Base-by-base conservation (phyloP, 768 basidiomycete species). In the Pleurotus giganteus region DNA sequence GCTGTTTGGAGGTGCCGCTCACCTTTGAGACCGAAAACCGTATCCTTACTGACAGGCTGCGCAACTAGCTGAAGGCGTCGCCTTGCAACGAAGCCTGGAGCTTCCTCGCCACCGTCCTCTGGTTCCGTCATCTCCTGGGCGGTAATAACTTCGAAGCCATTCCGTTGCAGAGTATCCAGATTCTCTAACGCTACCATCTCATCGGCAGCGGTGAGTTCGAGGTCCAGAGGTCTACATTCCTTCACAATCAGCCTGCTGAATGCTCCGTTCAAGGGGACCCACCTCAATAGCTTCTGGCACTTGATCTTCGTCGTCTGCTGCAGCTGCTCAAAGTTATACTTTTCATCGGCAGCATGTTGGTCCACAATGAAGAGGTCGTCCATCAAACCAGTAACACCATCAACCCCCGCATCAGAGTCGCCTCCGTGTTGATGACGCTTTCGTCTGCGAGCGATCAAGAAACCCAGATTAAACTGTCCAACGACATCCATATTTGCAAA, bases 291-390 rank as follows among this genome's bases (percentile, higher is more conserved):
- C 57, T 75, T 84, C 63, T 98, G 96, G 2, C 89, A 91, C 60
- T 90, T 81, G 55, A 99, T 94, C 49, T 79, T 81, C 9, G 95
- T 98, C n/a, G 86, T 93, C 60, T 82, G 78, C 68, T 98, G 96
- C 55, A 98, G 71, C 1, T 83, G 89, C 75, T 98, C 97, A 65
- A 98, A 98, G 66, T 98, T 98, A 71, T 91, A 98, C 73, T 98
- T 98, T 71, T 98, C 97, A 69, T 99, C 97, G 4, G 92, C 87
- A 4, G 96, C 96, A 69, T 98, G 96, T 66, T 98, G 96, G 63
- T 98, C 96, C 15, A 98, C 81, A 58, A 99, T 94, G 71, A 98
- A 98, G 37, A 99, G 74, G 63, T 99, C 96, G 65, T 98, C 95
- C 71, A 84, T 74, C 11, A 34, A 56, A 11, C 19, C 57, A 7